Base-by-base conservation (phyloP, 2,329 filamentous ascomycete species). In the Fusarium fujikuroi region DNA sequence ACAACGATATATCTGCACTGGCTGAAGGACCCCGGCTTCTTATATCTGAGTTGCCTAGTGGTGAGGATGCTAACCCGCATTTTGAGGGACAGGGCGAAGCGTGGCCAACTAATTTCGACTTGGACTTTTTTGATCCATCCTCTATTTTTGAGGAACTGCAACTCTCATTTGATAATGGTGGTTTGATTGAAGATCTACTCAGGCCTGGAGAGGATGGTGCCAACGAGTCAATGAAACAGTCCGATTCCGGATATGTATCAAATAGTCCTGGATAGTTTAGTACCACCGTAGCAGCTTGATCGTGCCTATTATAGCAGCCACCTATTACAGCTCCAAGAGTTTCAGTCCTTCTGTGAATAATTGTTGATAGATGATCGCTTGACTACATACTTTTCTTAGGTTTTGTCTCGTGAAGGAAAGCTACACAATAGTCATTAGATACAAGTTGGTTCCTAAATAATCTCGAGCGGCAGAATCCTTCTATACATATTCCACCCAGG, bases 361-460 rank as follows among this genome's bases (percentile, higher is more conserved):
- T 40, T 40, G 39, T 14, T 14, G 21, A 21, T 42, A n/a, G 7
- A 18, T 9, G 9, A n/a, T n/a, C n/a, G n/a, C 5, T 23, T 43
- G 6, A 14, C 30, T 32, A 32, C 8, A 5, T 23, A 11, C 4
- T 15, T 43, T 10, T 11, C 40, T 10, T 15, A 43, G 7, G 9
- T 23, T 42, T 15, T 9, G 16, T 23, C 7, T 42, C 5, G 9
- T 23, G 15, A 1, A 15, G 39, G 7, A 9, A n/a, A n/a, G 0
- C 0, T 21, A n/a, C 14, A 16, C 9, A 42, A 23, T 42, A 16
- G n/a, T 7, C 5, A 43, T 16, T 16, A 16, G 15, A 18, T 43
- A 23, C n/a, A 4, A n/a, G 6, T n/a, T 23, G 9, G n/a, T 23
- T 16, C 9, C 10, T 16, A 5, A 16, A 10, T 9, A 11, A 7